Base-by-base conservation (phyloP, 1,284 basidiomycete genomes). In the Sanguinoderma infundibulare region DNA sequence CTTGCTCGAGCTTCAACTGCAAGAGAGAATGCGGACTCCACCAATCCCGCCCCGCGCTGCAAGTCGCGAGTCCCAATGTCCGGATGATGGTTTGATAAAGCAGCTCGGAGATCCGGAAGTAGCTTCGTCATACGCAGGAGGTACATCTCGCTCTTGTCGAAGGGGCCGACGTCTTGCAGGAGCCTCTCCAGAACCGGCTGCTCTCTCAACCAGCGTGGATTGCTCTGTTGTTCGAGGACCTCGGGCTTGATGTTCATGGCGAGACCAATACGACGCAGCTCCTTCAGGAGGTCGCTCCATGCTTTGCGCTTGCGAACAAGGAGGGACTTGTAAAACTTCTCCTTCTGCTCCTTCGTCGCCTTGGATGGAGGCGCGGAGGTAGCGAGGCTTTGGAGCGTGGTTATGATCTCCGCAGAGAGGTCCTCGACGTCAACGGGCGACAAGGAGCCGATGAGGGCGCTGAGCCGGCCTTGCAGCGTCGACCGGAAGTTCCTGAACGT, bases 271-370 rank as follows among this genome's bases (percentile, higher is more conserved):
- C 86, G 84, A 70, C 94, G 94, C 39, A 98, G 81, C 71, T 96
- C 94, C 76, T 95, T 97, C 64, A 98, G 81, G 22, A 98, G 80
- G 72, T 98, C 95, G 30, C 91, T 88, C 86, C 91, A 96, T 1
- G 96, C 96, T 72, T 95, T 95, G 62, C 92, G 83, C 78, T 99
- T 99, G 34, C 94, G 86, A 8, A 90, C 86, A 53, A 96, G 75
- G 5, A 92, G 76, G 38, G 90, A 86, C 74, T 97, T 98, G 66
- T 87, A 82, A 47, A 86, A 81, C 76, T 94, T 96, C 60, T 81
- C 80, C 55, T 90, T 87, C 51, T 86, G 87, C 63, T 91, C 87
- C 35, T 81, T 78, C 2, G 86, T 73, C 1, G 83, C 65, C 24
- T 72, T 74, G 2, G 71, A 70, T 1, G 87, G 79, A 10, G 90